phyloP scores from a whole-genome alignment of 1,139 yeast genomes.

The Candida sp. region DNA sequence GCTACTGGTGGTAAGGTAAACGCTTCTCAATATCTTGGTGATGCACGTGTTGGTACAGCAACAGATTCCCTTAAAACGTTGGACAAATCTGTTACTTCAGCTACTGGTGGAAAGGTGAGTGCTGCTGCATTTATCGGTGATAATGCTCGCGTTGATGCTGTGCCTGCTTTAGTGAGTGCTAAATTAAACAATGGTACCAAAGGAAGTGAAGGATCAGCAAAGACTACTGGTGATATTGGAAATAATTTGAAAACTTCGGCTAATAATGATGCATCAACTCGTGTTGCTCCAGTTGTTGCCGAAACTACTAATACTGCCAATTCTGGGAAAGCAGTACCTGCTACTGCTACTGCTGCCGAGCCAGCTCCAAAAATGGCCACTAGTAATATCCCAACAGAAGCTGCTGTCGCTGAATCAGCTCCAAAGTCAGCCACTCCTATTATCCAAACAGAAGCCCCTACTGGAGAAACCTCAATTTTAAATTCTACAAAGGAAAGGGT shows the following conservation, averaged over 20 bases:
- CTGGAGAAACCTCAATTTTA: background rate
- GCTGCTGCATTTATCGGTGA: background rate
- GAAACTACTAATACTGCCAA: constrained; percentile 7
- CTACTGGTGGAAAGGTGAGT: background rate
- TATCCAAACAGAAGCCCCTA: background rate
- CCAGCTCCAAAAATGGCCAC: constrained; percentile 3
- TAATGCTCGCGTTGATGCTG: constrained; percentile 1
- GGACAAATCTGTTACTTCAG: too few species aligned
- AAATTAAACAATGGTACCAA: constrained; percentile 4
- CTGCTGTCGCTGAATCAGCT: constrained; percentile 3
- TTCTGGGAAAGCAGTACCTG: constrained; percentile 9
- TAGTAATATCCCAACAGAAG: background rate
- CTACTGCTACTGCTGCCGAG: constrained; percentile 7
- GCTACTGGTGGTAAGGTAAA: too few species aligned
- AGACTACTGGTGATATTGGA: constrained; percentile 10
- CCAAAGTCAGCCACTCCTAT: constrained; percentile 2
- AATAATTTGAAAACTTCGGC: constrained; percentile 12
- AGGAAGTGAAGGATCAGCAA: constrained; percentile 4
- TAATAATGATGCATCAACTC: constrained; percentile 4
- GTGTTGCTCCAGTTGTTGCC: constrained; percentile 9
- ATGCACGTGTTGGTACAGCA: too few species aligned
- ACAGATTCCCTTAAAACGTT: too few species aligned
- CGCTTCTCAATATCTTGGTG: too few species aligned
- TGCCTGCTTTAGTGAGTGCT: background rate
- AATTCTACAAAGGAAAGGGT: background rate